phyloP scores from a whole-genome alignment of 2,329 filamentous ascomycete genomes.

The Pyricularia pennisetigena region DNA sequence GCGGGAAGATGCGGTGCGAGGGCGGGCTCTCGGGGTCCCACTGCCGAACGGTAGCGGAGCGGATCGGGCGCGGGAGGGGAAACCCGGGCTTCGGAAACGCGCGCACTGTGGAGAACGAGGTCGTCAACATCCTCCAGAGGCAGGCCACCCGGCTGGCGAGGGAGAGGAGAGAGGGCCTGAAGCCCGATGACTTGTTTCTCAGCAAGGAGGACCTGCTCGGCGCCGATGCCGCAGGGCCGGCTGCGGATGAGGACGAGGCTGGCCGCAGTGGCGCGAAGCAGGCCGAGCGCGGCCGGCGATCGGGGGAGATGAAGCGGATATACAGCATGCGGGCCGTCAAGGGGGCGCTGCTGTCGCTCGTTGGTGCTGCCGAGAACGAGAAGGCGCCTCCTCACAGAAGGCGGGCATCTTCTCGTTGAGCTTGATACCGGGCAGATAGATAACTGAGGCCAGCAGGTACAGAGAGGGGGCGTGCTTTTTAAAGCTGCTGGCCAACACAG shows the following conservation, averaged over 20 bases:
- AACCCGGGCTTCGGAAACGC: slow-evolving; percentile 66
- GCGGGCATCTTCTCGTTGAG: background rate
- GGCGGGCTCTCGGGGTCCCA: slow-evolving; percentile 50
- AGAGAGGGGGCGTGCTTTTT: too few species aligned
- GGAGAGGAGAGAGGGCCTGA: slow-evolving; percentile 26
- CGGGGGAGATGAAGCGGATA: background rate
- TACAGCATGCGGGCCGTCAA: background rate
- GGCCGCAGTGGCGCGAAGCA: background rate
- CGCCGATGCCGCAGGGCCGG: background rate
- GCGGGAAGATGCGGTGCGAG: slow-evolving; percentile 46
- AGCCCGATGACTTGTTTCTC: slow-evolving; percentile 48
- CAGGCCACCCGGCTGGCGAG: slow-evolving; percentile 46
- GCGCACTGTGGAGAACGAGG: slow-evolving; percentile 52
- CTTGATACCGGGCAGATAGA: background rate
- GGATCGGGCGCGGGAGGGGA: slow-evolving; percentile 53
- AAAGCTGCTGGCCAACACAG: background rate
- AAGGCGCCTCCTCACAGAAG: background rate
- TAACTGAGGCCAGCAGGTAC: too few species aligned
- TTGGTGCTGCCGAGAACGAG: background rate
- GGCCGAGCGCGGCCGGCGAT: too few species aligned
- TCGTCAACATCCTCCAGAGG: slow-evolving; percentile 42
- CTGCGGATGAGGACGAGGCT: background rate
- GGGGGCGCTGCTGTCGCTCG: background rate
- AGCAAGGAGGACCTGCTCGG: slow-evolving; percentile 63
- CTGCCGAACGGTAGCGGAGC: slow-evolving; percentile 49